Evolutionary conservation across 352 stramenopile species (phyloP).

Genomic region (Phytophthora kernoviae): DNA sequence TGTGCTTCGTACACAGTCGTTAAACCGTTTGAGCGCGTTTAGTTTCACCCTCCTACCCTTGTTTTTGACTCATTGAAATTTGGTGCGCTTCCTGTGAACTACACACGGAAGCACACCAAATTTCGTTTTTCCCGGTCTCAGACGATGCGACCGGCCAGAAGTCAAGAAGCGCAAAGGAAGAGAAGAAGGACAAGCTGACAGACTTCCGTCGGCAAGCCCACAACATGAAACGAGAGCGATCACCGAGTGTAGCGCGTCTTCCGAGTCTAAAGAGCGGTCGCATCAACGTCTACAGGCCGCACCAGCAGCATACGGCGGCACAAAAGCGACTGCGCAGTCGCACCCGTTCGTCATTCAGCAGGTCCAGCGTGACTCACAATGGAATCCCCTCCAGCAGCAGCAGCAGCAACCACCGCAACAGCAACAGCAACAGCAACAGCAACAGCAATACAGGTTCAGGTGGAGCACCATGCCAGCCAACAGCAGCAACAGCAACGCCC

Average conservation of each 20-base stretch:
- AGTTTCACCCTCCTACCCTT: too few relatives aligned
- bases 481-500: constrained; percentile 10
- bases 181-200: too few relatives aligned
- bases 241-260: constrained; percentile 30
- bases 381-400: constrained; percentile 1
- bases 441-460: constrained; percentile 6
- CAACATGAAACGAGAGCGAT: constrained; percentile 58
- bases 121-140: background rate
- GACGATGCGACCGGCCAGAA: background rate
- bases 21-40: too few relatives aligned
- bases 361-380: constrained; percentile 6
- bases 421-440: background rate
- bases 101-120: too few relatives aligned
- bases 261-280: constrained; percentile 28
- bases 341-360: constrained; percentile 20
- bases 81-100: too few relatives aligned
- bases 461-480: background rate
- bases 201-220: background rate
- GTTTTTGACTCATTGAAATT: too few relatives aligned
- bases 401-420: constrained; percentile 3
- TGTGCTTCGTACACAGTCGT: too few relatives aligned
- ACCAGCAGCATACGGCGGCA: constrained; percentile 35
- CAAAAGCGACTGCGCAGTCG: constrained; percentile 50
- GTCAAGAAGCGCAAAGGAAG: background rate
- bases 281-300: constrained; percentile 28